Evolutionary conservation across 495 filamentous ascomycete species (phyloP), one percentile per base, ranked within the genome.

Genomic region (Annulohypoxylon maeteangense): DNA sequence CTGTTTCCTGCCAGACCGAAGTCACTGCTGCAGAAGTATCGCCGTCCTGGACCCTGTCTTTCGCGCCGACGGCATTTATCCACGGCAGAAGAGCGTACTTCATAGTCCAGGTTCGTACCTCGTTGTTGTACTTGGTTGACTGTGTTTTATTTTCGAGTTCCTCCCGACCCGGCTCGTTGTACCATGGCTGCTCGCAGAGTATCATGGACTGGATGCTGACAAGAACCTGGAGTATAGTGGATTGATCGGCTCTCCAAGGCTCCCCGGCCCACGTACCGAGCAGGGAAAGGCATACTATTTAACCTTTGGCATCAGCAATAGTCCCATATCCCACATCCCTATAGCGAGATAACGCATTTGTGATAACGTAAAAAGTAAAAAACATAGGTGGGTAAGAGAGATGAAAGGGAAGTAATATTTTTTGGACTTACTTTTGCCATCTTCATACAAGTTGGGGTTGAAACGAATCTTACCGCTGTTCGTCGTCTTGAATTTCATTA

Each of bases 151-250:
- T 65, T 4, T 65, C 27, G 5, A 31, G 14, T 3, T 44, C 31
- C 61, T 86, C 82, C 27, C 75, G 74, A 11, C 85, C 83, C 0
- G 88, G 88, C 66, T 90, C 86, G 74, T 90, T 90, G 79, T 83
- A 84, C 77, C 80, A 86, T 3, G 89, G 89, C 25, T 85, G 59
- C 7, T 83, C 84, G 58, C 81, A 84, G 58, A 91, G 81, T 38
- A 91, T 82, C 87, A 91, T 88, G 29, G 83, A 81, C 71, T 90
- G 88, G 55, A 91, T 85, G 42, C 83, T 87, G 10, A 90, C 79
- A n/a, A 91, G 78, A 20, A 90, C 76, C 60, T 89, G 85, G 7
- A 89, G 79, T 27, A 91, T 74, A 2, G 87, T 90, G 16, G 84
- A 87, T 51, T 81, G 75, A 6, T 79, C 68, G 0, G 86, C 80